Conservation (phyloP, 768 basidiomycete species). For the Xanthoconium stramineum region DNA sequence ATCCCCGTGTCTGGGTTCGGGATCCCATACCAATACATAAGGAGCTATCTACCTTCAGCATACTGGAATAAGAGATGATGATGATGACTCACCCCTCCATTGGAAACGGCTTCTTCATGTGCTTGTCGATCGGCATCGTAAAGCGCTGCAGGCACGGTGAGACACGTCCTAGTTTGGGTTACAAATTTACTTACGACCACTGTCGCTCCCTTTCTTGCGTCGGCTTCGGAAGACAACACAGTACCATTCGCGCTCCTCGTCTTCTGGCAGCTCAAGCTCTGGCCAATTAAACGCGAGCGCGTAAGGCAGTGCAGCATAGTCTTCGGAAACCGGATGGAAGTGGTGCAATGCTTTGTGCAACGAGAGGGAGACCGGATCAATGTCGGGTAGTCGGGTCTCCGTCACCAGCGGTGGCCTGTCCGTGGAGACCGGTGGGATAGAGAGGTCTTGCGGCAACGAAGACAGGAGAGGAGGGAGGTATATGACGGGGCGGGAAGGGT, state of each 20-base stretch:
- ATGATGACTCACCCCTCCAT: constrained; percentile 65
- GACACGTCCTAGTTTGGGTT: background rate
- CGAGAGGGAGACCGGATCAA: constrained; percentile 80
- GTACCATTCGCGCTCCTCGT: constrained; percentile 87
- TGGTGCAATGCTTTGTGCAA: constrained; percentile 82
- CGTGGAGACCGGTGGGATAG: constrained; percentile 22
- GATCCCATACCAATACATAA: constrained; percentile 93
- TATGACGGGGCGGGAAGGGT: constrained; percentile 51
- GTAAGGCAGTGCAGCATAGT: constrained; percentile 68
- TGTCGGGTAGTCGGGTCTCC: constrained; percentile 74
- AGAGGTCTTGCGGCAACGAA: constrained; percentile 53
- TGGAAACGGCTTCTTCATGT: constrained; percentile 89
- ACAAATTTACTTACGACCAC: constrained; percentile 46
- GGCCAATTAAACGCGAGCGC: constrained; percentile 86
- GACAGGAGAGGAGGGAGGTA: constrained; percentile 87
- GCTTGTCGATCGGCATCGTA: constrained; percentile 86
- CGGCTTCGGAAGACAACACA: constrained; percentile 86
- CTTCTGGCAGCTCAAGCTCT: constrained; percentile 59
- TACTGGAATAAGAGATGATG: background rate
- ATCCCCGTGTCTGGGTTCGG: constrained; percentile 71
- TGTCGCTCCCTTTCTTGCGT: constrained; percentile 68
- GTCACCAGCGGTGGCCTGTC: constrained; percentile 53
- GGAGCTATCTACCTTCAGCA: constrained; percentile 44
- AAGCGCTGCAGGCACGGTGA: constrained; percentile 46
- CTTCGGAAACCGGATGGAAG: constrained; percentile 56